Conservation (phyloP, 192 early-diverging fungal genomes). For the Linnemannia elongata region DNA sequence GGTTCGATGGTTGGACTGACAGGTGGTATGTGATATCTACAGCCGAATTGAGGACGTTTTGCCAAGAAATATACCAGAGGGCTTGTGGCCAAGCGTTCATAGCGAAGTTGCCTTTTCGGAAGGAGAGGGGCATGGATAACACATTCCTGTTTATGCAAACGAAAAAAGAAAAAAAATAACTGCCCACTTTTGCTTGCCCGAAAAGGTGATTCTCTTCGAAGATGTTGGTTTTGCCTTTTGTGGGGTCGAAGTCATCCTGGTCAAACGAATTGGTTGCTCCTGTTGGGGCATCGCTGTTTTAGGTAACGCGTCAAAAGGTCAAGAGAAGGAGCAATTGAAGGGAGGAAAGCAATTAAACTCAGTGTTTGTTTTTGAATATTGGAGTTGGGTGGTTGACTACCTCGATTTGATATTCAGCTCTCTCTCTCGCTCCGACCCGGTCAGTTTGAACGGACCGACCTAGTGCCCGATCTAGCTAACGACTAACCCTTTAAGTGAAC, state of each 20-base stretch:
- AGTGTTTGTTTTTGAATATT: not conserved
- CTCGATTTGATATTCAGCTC: not conserved
- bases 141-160: not conserved
- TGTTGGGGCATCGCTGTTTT: not conserved
- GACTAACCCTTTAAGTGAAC: too few species aligned
- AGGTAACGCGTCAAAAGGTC: not conserved
- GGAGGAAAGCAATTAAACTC: not conserved
- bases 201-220: not conserved
- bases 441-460: not conserved
- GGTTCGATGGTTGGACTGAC: too few species aligned
- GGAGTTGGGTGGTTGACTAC: not conserved
- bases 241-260: not conserved
- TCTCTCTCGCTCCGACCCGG: not conserved
- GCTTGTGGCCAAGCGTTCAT: too few species aligned
- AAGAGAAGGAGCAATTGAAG: not conserved
- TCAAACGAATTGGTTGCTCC: not conserved
- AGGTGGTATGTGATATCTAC: too few species aligned
- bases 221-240: not conserved
- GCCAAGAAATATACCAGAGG: too few species aligned
- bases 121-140: not conserved
- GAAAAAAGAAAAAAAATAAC: not conserved
- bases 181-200: not conserved
- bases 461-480: not conserved
- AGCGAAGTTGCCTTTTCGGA: not conserved
- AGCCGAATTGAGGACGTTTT: too few species aligned